A percentile compares a stretch with the other conserved stretches of the same genome.
These are phyloP conservation scores for Osmanthus fragrans DNA, from an alignment of 257 asterid genomes.

Conservation along the genomic window DNA sequence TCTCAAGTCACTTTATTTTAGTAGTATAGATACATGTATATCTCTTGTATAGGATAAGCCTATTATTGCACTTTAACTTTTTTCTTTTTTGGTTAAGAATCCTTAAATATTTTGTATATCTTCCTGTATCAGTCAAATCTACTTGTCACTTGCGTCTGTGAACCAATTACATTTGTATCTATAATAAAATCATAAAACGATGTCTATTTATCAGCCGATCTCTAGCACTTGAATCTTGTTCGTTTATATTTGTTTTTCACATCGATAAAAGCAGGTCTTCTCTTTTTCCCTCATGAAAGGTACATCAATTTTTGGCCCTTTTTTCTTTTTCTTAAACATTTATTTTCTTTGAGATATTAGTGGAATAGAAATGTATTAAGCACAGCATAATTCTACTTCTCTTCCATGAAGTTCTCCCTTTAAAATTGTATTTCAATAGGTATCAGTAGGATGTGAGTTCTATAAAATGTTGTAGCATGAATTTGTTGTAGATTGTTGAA, in stretches of 20 bases:
- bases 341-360: background rate
- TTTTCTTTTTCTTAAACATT: background rate
- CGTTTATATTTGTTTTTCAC: background rate
- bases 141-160: background rate
- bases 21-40: background rate
- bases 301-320: background rate
- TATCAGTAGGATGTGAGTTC: background rate
- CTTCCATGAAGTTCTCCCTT: background rate
- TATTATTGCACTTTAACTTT: background rate
- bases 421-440: background rate
- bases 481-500: constrained; percentile 10
- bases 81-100: background rate
- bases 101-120: background rate
- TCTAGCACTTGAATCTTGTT: background rate
- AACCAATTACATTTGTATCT: background rate
- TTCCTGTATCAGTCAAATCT: background rate
- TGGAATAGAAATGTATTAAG: background rate
- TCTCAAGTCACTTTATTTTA: background rate
- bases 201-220: background rate
- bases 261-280: background rate
- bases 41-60: background rate
- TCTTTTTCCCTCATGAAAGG: background rate
- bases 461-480: background rate
- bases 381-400: background rate
- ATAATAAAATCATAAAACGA: background rate